These are phyloP conservation scores for Kodamaea neixiangensis DNA, from an alignment of 805 yeast genomes.

Conservation along the genomic window DNA sequence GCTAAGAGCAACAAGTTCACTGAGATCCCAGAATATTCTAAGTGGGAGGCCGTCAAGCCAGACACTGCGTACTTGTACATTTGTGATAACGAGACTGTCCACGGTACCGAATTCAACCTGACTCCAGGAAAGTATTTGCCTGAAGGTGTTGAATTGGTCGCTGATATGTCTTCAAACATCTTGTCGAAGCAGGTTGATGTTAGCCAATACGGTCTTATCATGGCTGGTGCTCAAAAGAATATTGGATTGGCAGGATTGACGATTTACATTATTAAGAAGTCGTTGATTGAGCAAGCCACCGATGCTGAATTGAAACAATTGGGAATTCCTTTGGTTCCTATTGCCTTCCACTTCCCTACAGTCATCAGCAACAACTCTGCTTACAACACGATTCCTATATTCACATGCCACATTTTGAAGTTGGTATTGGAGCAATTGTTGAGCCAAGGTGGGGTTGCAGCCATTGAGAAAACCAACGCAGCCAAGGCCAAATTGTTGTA, in stretches of 20 bases:
- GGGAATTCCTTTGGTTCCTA: slow-evolving; percentile 80
- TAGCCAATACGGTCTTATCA: slow-evolving; percentile 79
- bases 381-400: slow-evolving; percentile 93
- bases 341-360: slow-evolving; percentile 84
- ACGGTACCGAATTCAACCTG: slow-evolving; percentile 79
- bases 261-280: slow-evolving; percentile 83
- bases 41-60: slow-evolving; percentile 61
- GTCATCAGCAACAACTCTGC: slow-evolving; percentile 89
- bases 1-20: slow-evolving; percentile 64
- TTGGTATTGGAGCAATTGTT: slow-evolving; percentile 69
- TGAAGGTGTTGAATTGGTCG: slow-evolving; percentile 75
- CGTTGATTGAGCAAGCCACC: slow-evolving; percentile 65
- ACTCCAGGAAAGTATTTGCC: slow-evolving; percentile 60
- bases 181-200: slow-evolving; percentile 81
- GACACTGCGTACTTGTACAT: slow-evolving; percentile 83
- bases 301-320: slow-evolving; percentile 60
- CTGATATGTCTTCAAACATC: slow-evolving; percentile 94
- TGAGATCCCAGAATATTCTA: slow-evolving; percentile 60
- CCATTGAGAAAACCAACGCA: slow-evolving; percentile 57
- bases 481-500: slow-evolving; percentile 68
- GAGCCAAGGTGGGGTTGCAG: slow-evolving; percentile 68
- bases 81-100: slow-evolving; percentile 97
- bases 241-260: slow-evolving; percentile 97
- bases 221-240: slow-evolving; percentile 99
- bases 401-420: slow-evolving; percentile 83